Evolutionary conservation across 2,329 filamentous ascomycete genomes (phyloP).

Genomic region (Trichoderma aggressivum): DNA sequence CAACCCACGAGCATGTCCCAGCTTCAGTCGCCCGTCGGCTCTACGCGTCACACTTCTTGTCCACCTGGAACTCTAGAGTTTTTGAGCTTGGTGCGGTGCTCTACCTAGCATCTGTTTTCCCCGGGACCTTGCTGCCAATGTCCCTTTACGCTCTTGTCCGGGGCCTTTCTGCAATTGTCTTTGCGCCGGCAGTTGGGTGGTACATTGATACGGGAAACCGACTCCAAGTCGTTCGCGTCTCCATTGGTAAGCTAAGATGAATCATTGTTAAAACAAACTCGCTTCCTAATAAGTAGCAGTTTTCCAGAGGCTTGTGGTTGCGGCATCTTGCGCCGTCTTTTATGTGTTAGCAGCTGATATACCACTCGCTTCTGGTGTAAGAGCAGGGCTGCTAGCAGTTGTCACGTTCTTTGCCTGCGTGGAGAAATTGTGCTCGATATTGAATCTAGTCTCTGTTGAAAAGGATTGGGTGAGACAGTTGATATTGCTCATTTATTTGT

Average conservation of each 20-base stretch:
- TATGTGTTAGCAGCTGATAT: constrained; percentile 26
- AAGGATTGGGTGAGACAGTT: constrained; percentile 59
- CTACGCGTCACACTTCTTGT: constrained; percentile 59
- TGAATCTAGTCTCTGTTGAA: constrained; percentile 67
- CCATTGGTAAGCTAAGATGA: constrained; percentile 38
- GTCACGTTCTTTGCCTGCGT: constrained; percentile 54
- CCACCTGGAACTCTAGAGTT: constrained; percentile 61
- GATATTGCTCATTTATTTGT: neutral
- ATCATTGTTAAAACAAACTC: neutral
- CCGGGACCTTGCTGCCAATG: constrained; percentile 59
- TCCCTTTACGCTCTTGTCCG: constrained; percentile 67
- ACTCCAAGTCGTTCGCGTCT: constrained; percentile 47
- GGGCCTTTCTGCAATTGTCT: constrained; percentile 52
- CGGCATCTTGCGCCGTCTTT: constrained; percentile 46
- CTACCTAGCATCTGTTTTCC: constrained; percentile 54
- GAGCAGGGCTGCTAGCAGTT: neutral
- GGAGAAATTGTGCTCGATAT: constrained; percentile 63
- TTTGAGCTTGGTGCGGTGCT: constrained; percentile 63
- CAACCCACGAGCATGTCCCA: neutral
- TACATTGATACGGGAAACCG: constrained; percentile 56
- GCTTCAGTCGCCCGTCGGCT: constrained; percentile 32
- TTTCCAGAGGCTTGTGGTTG: constrained; percentile 43
- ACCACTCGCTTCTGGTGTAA: neutral
- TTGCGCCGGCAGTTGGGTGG: constrained; percentile 57
- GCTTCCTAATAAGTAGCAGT: constrained; percentile 22